A percentile compares a stretch with the other conserved stretches of the same genome.
Evolutionary conservation across 306 rosid species (phyloP).

Genomic region (Delonix regia): DNA sequence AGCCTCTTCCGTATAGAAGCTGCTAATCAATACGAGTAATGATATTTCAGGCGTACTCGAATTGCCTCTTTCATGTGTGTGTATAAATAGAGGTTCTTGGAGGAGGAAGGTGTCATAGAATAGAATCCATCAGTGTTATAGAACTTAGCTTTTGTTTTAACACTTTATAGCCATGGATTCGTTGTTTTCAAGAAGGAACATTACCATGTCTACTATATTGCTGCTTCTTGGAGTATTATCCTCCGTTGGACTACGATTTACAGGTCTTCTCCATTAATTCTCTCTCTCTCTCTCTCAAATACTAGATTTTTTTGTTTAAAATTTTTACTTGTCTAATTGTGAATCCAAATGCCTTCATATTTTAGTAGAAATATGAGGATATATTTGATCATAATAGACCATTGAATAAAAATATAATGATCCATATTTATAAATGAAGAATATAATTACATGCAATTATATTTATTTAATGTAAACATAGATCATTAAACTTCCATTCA

Average conservation of each 20-base stretch:
- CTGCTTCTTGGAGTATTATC: constrained; percentile 37
- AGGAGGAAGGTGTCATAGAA: not conserved
- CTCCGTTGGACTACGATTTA: not conserved
- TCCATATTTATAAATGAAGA: no score
- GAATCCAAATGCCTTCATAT: no score
- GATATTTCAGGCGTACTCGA: not conserved
- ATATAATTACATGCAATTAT: no score
- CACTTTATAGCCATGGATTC: not conserved
- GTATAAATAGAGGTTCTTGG: constrained; percentile 28
- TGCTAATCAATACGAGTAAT: not conserved
- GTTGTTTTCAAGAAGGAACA: constrained; percentile 5
- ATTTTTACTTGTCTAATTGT: no score
- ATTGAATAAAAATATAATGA: no score
- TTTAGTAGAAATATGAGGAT: no score
- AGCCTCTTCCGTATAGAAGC: not conserved
- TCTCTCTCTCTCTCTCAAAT: not conserved
- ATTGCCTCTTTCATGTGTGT: not conserved
- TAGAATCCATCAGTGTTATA: not conserved
- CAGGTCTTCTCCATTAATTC: not conserved
- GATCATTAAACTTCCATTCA: no score
- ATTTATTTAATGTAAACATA: no score
- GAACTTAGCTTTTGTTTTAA: not conserved
- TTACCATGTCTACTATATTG: constrained; percentile 28
- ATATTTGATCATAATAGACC: no score
- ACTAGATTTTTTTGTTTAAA: no score